phyloP scores from a whole-genome alignment of 2,329 filamentous ascomycete species.

The Aspergillus glaucus region DNA sequence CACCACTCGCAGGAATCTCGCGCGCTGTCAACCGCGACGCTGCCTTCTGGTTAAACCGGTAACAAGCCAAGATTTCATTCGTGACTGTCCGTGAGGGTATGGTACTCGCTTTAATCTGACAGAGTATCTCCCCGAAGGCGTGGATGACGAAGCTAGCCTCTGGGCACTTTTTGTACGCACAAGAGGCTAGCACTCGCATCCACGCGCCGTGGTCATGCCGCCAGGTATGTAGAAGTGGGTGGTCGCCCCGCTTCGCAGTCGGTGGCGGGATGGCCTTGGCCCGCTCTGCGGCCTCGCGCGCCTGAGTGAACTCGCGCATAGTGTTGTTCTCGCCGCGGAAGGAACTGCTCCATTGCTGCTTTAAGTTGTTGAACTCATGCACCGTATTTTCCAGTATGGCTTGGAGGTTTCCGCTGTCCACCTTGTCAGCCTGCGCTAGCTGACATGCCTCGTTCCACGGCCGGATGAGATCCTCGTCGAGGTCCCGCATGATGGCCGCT shows the following conservation, averaged over 20 bases:
- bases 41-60: constrained; percentile 27
- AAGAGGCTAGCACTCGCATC: constrained; percentile 34
- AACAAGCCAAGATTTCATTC: constrained; percentile 23
- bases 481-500: constrained; percentile 3
- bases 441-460: constrained; percentile 23
- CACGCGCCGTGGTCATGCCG: constrained; percentile 25
- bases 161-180: constrained; percentile 22
- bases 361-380: constrained; percentile 13
- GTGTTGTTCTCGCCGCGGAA: constrained; percentile 4
- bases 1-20: constrained; percentile 12
- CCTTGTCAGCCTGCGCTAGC: constrained; percentile 14
- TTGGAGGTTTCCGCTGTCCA: constrained; percentile 11
- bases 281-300: constrained; percentile 22
- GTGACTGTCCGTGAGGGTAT: constrained; percentile 20
- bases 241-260: constrained; percentile 12
- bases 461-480: constrained; percentile 32
- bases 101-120: constrained; percentile 24
- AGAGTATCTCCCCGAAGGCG: constrained; percentile 29
- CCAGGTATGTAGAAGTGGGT: constrained; percentile 32
- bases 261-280: constrained; percentile 27
- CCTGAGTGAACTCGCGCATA: constrained; percentile 12
- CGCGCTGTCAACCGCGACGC: constrained; percentile 20
- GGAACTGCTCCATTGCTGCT: constrained; percentile 14
- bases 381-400: constrained; percentile 13
- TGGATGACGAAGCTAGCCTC: constrained; percentile 21